Base-by-base conservation (phyloP, 164 flowering plant species). In the Sextonia rubra region DNA sequence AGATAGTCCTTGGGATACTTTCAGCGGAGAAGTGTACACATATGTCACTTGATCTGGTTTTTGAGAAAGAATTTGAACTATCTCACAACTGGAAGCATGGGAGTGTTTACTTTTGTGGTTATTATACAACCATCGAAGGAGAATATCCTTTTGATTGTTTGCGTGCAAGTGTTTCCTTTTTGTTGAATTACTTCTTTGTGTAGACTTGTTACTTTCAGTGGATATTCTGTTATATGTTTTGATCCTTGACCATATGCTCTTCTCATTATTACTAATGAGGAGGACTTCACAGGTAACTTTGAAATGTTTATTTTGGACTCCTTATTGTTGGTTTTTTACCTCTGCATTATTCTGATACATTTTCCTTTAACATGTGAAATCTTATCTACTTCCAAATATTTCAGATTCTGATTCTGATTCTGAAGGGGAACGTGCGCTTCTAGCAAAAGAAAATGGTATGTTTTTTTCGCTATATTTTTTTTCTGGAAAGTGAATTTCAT, bases 31-130 rank as follows among this genome's bases (percentile, higher is more conserved):
- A 82, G 9, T 66, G 78, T 47, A 81, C 92, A 26, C 91, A 91
- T 22, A 20, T 89, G 12, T 47, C 81, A 18, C 83, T 80, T 75
- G 97, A 93, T 74, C 65, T 93, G 70, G 86, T 91, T 0, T 84
- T 93, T 75, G 91, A 91, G 74, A 84, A 83, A 68, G 91, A 88
- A 25, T 91, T 93, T 82, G 93, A 90, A 77, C 86, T 91, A 8
- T 93, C 95, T 15, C 98, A 90, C 83, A 88, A 83, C 73, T 88
- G 89, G 84, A 91, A 91, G 73, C 71, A 78, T 80, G 94, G 92
- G 30, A 90, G 93, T 65, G 83, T 93, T 12, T 85, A 79, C 85
- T 88, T 91, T 55, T 67, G 77, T 67, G 97, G 98, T 5, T 93
- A 89, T 77, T 80, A 70, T 64, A 44, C 85, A 25, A 3, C 56